Evolutionary conservation across 768 basidiomycete species (phyloP).

Genomic region (Chalciporus piperatus): DNA sequence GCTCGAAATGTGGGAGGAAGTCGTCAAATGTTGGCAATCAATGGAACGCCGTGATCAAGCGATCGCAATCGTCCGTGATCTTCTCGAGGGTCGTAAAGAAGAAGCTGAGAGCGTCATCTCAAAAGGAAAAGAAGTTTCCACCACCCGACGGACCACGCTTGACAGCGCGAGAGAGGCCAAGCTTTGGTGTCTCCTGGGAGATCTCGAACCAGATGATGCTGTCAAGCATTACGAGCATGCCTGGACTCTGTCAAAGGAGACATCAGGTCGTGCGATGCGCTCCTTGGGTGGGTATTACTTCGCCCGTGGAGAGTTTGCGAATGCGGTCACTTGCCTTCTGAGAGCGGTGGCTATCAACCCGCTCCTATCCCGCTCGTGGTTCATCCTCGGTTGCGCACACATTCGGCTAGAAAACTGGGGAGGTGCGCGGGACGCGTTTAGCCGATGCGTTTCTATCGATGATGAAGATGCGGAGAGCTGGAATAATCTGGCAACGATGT

Average conservation of each 20-base stretch:
- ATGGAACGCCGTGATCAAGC: slow-evolving; percentile 81
- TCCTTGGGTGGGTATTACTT: slow-evolving; percentile 87
- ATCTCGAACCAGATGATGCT: slow-evolving; percentile 75
- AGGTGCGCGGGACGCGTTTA: slow-evolving; percentile 79
- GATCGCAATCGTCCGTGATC: slow-evolving; percentile 75
- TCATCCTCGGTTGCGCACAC: slow-evolving; percentile 90
- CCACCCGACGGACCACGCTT: slow-evolving; percentile 40
- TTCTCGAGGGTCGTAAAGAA: slow-evolving; percentile 80
- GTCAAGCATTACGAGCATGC: slow-evolving; percentile 75
- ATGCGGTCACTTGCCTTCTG: slow-evolving; percentile 64
- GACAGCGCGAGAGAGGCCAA: slow-evolving; percentile 82
- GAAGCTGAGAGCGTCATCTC: slow-evolving; percentile 74
- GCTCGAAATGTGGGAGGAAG: slow-evolving; percentile 99
- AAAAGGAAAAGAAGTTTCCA: slow-evolving; percentile 52
- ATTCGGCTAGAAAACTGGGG: slow-evolving; percentile 84
- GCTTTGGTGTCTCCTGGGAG: slow-evolving; percentile 92
- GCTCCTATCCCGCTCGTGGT: slow-evolving; percentile 86
- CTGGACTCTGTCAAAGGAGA: slow-evolving; percentile 77
- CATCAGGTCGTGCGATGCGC: slow-evolving; percentile 88
- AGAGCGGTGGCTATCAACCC: slow-evolving; percentile 88
- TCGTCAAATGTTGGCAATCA: slow-evolving; percentile 80
- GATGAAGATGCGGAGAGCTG: slow-evolving; percentile 98
- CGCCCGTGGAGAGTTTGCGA: slow-evolving; percentile 56
- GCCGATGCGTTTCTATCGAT: slow-evolving; percentile 83
- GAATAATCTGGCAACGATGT: slow-evolving; percentile 95